phyloP scores from a whole-genome alignment of 805 yeast genomes.

The Suhomyces canberraensis region DNA sequence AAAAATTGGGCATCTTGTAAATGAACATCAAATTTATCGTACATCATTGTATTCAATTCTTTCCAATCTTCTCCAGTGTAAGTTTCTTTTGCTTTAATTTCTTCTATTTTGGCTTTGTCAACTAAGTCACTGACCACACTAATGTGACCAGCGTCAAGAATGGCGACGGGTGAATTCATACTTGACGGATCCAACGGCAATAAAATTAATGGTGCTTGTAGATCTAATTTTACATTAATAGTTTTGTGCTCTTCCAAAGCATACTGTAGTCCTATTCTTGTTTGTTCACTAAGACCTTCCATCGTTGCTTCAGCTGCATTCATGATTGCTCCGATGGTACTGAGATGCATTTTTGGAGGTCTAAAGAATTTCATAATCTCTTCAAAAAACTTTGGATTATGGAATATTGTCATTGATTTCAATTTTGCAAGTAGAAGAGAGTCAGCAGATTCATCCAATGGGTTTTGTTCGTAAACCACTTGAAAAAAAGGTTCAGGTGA shows the following conservation, averaged over 20 bases:
- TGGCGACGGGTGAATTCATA: constrained; percentile 83
- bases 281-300: constrained; percentile 85
- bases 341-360: constrained; percentile 82
- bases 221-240: constrained; percentile 74
- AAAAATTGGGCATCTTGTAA: constrained; percentile 85
- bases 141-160: constrained; percentile 94
- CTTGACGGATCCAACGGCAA: constrained; percentile 77
- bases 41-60: constrained; percentile 73
- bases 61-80: constrained; percentile 73
- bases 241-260: constrained; percentile 95
- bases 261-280: constrained; percentile 87
- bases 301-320: constrained; percentile 94
- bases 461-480: constrained; percentile 79
- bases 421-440: constrained; percentile 69
- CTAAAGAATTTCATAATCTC: constrained; percentile 72
- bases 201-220: constrained; percentile 90
- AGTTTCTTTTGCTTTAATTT: constrained; percentile 59
- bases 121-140: constrained; percentile 78
- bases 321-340: constrained; percentile 86
- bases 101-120: constrained; percentile 62
- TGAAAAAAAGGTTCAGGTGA: constrained; percentile 70
- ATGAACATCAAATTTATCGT: constrained; percentile 76
- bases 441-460: constrained; percentile 81
- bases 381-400: constrained; percentile 81
- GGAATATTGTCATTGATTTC: constrained; percentile 84